Conservation (phyloP, 352 stramenopile species). For the Phytophthora pseudosyringae region DNA sequence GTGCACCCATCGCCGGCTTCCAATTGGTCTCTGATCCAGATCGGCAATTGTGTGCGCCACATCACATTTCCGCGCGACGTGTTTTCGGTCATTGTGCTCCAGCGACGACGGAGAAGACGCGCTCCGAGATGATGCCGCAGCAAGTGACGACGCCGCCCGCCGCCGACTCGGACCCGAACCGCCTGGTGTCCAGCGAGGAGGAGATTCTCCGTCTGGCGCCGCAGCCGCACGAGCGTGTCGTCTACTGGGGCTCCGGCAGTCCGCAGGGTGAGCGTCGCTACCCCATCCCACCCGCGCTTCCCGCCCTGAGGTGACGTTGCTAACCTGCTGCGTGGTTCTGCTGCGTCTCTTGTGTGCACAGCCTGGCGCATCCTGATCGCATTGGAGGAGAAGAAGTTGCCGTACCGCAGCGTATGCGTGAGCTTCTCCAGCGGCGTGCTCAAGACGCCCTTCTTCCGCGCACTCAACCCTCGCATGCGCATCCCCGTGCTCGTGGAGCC, state of each 20-base stretch:
- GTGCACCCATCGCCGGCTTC: not conserved
- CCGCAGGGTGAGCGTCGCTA: conserved; percentile 60
- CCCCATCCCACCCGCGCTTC: not conserved
- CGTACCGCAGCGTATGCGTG: conserved; percentile 83
- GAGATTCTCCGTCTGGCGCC: conserved; percentile 65
- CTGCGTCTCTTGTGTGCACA: conserved; percentile 21
- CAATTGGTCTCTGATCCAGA: conserved; percentile 12
- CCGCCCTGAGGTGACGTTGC: not conserved
- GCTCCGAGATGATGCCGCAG: conserved; percentile 6
- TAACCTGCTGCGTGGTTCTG: not conserved
- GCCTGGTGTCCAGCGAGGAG: conserved; percentile 54
- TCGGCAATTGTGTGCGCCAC: conserved; percentile 8
- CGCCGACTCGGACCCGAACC: conserved; percentile 21
- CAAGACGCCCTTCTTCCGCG: conserved; percentile 78
- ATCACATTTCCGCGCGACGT: conserved; percentile 15
- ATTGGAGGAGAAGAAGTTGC: conserved; percentile 77
- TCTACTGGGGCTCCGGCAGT: conserved; percentile 87
- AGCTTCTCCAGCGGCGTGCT: conserved; percentile 86
- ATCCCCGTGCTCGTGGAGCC: conserved; percentile 84
- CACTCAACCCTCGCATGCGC: conserved; percentile 82
- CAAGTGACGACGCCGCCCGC: conserved; percentile 5
- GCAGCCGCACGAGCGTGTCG: conserved; percentile 69
- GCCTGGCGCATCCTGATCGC: conserved; percentile 86
- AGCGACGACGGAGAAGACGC: conserved; percentile 3
- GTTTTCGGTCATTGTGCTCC: conserved; percentile 16